Conservation (phyloP, 208 protist genomes). For the Endotrypanum monterogeii region DNA sequence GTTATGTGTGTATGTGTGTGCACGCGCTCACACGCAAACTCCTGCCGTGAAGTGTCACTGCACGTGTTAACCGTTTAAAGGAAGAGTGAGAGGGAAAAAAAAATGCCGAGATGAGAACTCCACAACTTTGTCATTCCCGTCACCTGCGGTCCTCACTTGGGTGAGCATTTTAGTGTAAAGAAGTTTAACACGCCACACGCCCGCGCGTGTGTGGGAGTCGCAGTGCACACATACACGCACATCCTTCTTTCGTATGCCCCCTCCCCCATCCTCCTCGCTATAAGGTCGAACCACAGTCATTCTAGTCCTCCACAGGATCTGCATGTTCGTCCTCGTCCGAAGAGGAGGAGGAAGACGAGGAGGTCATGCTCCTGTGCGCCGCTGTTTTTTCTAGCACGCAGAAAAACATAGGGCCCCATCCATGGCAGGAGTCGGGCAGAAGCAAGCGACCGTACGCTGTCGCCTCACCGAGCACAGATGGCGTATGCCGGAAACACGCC, state of each 20-base stretch:
- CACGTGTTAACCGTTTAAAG: too few relatives aligned
- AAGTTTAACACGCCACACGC: too few relatives aligned
- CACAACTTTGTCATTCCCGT: too few relatives aligned
- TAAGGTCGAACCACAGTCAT: neutral
- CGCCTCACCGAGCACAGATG: conserved; percentile 50
- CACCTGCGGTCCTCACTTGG: too few relatives aligned
- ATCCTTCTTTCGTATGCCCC: neutral
- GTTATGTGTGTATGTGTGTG: too few relatives aligned
- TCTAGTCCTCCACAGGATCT: conserved; percentile 15
- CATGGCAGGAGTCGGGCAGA: conserved; percentile 61
- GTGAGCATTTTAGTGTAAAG: too few relatives aligned
- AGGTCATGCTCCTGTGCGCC: conserved; percentile 32
- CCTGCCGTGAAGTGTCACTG: too few relatives aligned
- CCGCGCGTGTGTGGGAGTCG: too few relatives aligned
- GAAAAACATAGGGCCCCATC: conserved; percentile 78
- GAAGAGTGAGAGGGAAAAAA: too few relatives aligned
- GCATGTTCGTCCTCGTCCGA: conserved; percentile 18
- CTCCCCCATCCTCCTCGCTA: neutral
- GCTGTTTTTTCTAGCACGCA: conserved; percentile 68
- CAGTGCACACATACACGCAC: too few relatives aligned
- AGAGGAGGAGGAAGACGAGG: conserved; percentile 1
- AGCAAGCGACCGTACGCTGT: conserved; percentile 72
- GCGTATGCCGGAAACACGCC: conserved; percentile 1
- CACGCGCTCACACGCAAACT: too few relatives aligned
- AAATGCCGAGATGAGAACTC: too few relatives aligned